These are phyloP conservation scores for Fibroporia radiculosa DNA, from an alignment of 768 basidiomycete species.

Conservation along the genomic window DNA sequence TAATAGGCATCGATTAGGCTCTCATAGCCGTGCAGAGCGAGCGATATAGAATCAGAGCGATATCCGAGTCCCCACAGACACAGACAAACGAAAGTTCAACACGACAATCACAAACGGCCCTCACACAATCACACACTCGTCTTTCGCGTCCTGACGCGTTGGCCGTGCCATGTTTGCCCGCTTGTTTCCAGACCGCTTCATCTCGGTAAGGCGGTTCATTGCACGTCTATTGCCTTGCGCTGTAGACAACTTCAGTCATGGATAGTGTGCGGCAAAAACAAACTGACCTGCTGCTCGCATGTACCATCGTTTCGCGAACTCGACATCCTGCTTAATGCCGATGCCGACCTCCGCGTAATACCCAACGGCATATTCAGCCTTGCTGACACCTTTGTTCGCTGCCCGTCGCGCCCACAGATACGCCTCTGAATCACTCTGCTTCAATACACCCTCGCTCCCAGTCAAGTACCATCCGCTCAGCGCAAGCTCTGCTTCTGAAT, in stretches of 20 bases:
- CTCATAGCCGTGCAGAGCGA: too few relatives aligned
- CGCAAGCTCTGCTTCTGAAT: constrained; percentile 90
- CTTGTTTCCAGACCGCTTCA: constrained; percentile 85
- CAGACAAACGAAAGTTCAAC: too few relatives aligned
- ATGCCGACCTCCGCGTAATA: constrained; percentile 98
- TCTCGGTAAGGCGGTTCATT: constrained; percentile 91
- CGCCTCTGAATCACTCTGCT: constrained; percentile 98
- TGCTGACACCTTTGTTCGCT: constrained; percentile 92
- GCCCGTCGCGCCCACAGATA: constrained; percentile 96
- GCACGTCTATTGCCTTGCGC: constrained; percentile 98
- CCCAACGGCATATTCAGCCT: constrained; percentile 98
- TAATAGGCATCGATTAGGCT: too few relatives aligned
- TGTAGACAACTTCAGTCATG: constrained; percentile 22
- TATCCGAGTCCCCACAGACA: too few relatives aligned
- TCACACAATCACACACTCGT: constrained; percentile 82
- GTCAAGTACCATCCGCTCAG: constrained; percentile 98
- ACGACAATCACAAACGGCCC: constrained; percentile 3
- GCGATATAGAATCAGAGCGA: too few relatives aligned
- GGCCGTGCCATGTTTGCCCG: constrained; percentile 73
- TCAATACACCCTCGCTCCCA: constrained; percentile 88
- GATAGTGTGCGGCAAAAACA: background rate
- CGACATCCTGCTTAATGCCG: constrained; percentile 91
- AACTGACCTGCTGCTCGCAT: constrained; percentile 93
- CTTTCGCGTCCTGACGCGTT: constrained; percentile 88
- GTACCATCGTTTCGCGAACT: constrained; percentile 97